Base-by-base conservation (phyloP, 495 filamentous ascomycete genomes). In the Daldinia concentrica region DNA sequence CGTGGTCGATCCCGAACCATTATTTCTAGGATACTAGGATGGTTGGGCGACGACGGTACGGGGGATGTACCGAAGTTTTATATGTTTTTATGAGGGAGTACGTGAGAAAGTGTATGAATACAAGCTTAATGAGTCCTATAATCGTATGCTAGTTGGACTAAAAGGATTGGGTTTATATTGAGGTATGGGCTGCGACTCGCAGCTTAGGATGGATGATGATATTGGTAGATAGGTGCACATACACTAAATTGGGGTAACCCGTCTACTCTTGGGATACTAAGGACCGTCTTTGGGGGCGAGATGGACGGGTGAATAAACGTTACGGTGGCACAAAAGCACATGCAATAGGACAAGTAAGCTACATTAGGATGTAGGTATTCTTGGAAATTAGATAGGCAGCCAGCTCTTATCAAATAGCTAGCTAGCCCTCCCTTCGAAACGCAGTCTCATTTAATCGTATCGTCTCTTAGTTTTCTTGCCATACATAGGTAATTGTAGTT, bases 21-120 rank as follows among this genome's bases (percentile, higher is more conserved):
- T 64, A 71, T 39, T 63, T 56, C 29, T 67, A 74, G 62, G 41
- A 37, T 22, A 12, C 26, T 19, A 60, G 55, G 26, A 62, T 58
- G 32, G 50, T 48, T 26, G 51, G 7, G 24, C 39, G 37, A 32
- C 39, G 37, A 11, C 32, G 30, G 6, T 54, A n/a, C 12, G 32
- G 2, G 11, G 24, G 43, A 24, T 37, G 55, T 39, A 8, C 5
- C 17, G 1, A 8, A 8, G 2, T 48, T 24, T 24, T 24, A 6
- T 27, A 27, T 12, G 32, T 34, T 37, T 27, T 17, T 48, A 4
- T 22, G 19, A 24, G 6, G 17, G 19, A 11, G 8, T 48, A 48
- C 43, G 3, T 48, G 19, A 48, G 3, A 48, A 48, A 12, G 48
- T 56, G 61, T 56, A 64, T 56, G 12, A 17, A 54, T 63, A 50